These are phyloP conservation scores for Diaporthe sp. DNA, from an alignment of 2,329 filamentous ascomycete genomes.

Conservation along the genomic window DNA sequence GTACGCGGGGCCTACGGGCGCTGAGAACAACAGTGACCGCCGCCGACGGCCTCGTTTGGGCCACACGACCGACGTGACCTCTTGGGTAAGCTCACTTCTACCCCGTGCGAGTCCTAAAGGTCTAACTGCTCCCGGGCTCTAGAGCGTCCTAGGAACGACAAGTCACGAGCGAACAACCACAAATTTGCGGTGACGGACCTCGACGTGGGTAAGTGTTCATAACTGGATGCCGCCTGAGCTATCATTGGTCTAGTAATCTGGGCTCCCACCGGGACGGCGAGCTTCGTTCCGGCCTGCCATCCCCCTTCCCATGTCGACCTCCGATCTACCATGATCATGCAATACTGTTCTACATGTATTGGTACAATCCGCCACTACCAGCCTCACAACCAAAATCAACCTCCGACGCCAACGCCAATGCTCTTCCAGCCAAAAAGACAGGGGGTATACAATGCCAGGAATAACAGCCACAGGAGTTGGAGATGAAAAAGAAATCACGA, in stretches of 20 bases:
- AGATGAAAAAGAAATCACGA: slow-evolving; percentile 11
- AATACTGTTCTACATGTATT: slow-evolving; percentile 25
- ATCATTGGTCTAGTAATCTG: slow-evolving; percentile 25
- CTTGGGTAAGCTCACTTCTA: slow-evolving; percentile 24
- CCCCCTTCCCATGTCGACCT: background rate
- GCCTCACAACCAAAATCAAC: slow-evolving; percentile 26
- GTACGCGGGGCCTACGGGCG: background rate
- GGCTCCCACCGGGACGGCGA: slow-evolving; percentile 1
- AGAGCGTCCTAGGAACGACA: background rate
- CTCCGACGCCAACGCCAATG: slow-evolving; percentile 36
- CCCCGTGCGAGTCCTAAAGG: background rate
- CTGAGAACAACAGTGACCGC: too few species aligned
- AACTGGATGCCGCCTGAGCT: slow-evolving; percentile 16
- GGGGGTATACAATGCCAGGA: slow-evolving; percentile 36
- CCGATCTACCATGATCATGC: slow-evolving; percentile 20
- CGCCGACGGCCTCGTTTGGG: background rate
- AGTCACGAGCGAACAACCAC: background rate
- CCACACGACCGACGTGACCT: background rate
- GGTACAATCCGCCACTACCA: slow-evolving; percentile 18
- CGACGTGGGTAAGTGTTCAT: background rate
- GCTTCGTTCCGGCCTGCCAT: background rate
- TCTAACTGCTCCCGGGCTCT: slow-evolving; percentile 13
- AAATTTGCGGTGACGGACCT: background rate
- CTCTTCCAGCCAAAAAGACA: slow-evolving; percentile 33
- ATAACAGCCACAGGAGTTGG: slow-evolving; percentile 21